A percentile compares a stretch with the other conserved stretches of the same genome.
These are phyloP conservation scores for Schizosaccharomyces versatilis DNA, from an alignment of 1,139 yeast species.

Conservation along the genomic window DNA sequence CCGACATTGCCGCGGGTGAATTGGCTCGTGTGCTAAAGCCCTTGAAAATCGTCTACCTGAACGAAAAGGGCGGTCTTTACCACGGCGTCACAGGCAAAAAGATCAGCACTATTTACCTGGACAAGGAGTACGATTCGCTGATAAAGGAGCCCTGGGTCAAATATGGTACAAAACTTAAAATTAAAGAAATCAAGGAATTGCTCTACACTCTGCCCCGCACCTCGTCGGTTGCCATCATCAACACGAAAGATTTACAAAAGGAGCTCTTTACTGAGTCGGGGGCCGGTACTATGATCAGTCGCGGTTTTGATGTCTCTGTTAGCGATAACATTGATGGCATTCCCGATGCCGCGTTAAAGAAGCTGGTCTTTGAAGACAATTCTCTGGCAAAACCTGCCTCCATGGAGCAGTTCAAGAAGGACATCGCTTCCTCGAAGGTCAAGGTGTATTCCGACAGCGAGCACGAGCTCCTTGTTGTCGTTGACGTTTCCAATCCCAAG, in stretches of 20 bases:
- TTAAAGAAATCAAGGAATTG: slow-evolving; percentile 84
- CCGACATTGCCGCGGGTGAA: slow-evolving; percentile 97
- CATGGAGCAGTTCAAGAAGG: slow-evolving; percentile 18
- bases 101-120: slow-evolving; percentile 72
- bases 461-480: slow-evolving; percentile 78
- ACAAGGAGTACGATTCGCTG: slow-evolving; percentile 80
- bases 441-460: slow-evolving; percentile 90
- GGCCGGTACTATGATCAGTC: slow-evolving; percentile 93
- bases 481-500: slow-evolving; percentile 23
- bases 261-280: slow-evolving; percentile 96
- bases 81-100: slow-evolving; percentile 84
- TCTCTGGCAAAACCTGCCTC: background rate
- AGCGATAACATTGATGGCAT: slow-evolving; percentile 20
- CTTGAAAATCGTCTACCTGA: slow-evolving; percentile 78
- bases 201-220: slow-evolving; percentile 87
- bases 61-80: slow-evolving; percentile 92
- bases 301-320: slow-evolving; percentile 75
- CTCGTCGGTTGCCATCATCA: slow-evolving; percentile 90
- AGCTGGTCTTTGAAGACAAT: background rate
- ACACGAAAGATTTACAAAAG: slow-evolving; percentile 83
- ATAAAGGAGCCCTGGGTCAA: slow-evolving; percentile 94
- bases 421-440: slow-evolving; percentile 37
- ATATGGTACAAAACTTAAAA: slow-evolving; percentile 91
- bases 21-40: slow-evolving; percentile 93
- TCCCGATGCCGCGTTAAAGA: background rate